These are phyloP conservation scores for Phytophthora citrophthora DNA, from an alignment of 352 stramenopile genomes.

Conservation along the genomic window DNA sequence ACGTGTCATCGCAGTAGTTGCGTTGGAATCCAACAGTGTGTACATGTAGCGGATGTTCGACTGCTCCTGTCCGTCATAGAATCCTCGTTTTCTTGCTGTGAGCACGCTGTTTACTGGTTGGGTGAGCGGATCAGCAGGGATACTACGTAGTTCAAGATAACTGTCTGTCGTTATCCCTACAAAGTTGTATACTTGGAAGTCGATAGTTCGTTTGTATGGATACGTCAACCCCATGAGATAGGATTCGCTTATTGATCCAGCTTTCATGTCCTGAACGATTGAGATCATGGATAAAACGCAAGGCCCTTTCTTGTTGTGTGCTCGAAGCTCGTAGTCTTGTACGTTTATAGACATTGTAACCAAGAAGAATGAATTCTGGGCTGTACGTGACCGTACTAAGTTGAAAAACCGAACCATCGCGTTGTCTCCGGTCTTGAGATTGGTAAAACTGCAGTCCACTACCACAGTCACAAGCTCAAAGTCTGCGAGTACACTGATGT, in stretches of 20 bases:
- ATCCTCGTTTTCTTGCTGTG: constrained; percentile 34
- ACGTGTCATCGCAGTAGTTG: constrained; percentile 12
- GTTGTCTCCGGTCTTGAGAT: constrained; percentile 25
- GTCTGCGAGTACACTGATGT: constrained; percentile 38
- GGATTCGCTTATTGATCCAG: constrained; percentile 7
- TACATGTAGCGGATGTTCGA: constrained; percentile 39
- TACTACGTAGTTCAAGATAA: constrained; percentile 24
- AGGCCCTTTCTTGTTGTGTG: constrained; percentile 25
- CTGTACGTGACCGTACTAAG: constrained; percentile 24
- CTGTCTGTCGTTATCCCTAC: constrained; percentile 21
- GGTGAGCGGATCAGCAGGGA: constrained; percentile 9
- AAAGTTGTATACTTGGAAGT: constrained; percentile 42
- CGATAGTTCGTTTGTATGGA: constrained; percentile 32
- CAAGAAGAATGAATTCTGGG: constrained; percentile 21
- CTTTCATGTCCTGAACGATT: constrained; percentile 27
- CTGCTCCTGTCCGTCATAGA: constrained; percentile 40
- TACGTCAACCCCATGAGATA: constrained; percentile 37
- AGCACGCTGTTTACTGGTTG: constrained; percentile 32
- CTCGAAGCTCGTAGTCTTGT: constrained; percentile 38
- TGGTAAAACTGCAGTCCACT: constrained; percentile 46
- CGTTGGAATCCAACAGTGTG: constrained; percentile 22
- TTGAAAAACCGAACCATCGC: constrained; percentile 37
- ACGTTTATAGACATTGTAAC: constrained; percentile 37
- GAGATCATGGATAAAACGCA: constrained; percentile 32
- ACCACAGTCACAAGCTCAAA: constrained; percentile 46